Conservation (phyloP, 2,329 filamentous ascomycete genomes). For the Trichophyton equinum region DNA sequence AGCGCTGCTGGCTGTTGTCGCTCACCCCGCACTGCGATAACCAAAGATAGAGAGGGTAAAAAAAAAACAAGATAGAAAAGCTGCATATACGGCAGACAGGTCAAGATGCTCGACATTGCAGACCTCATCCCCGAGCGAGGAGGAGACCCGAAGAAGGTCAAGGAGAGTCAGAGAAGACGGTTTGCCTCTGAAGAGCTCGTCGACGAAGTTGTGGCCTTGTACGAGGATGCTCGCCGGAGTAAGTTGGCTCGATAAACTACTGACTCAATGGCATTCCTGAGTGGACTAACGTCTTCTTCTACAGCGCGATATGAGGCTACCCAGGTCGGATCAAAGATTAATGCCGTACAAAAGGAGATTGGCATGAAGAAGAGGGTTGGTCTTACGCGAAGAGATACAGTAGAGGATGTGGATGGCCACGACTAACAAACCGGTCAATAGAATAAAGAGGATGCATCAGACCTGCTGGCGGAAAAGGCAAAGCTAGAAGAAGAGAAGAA, state of each 20-base stretch:
- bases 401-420: not conserved
- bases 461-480: conserved; percentile 65
- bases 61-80: not conserved
- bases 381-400: not conserved
- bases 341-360: conserved; percentile 80
- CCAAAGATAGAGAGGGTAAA: not conserved
- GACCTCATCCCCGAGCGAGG: conserved; percentile 79
- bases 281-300: conserved; percentile 4
- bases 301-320: conserved; percentile 62
- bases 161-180: conserved; percentile 76
- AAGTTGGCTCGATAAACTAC: conserved; percentile 17
- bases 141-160: conserved; percentile 81
- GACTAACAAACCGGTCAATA: conserved; percentile 19
- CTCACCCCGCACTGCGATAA: not conserved
- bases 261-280: not conserved
- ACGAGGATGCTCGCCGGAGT: conserved; percentile 73
- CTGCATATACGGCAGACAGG: not conserved
- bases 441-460: conserved; percentile 76
- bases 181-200: conserved; percentile 71
- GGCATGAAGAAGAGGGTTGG: conserved; percentile 75
- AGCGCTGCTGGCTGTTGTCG: no score
- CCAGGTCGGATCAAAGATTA: conserved; percentile 74
- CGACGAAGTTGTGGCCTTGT: conserved; percentile 79
- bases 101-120: conserved; percentile 58
- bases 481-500: conserved; percentile 74